Evolutionary conservation across 1,284 basidiomycete species (phyloP).

Genomic region (Fereydounia khargensis): DNA sequence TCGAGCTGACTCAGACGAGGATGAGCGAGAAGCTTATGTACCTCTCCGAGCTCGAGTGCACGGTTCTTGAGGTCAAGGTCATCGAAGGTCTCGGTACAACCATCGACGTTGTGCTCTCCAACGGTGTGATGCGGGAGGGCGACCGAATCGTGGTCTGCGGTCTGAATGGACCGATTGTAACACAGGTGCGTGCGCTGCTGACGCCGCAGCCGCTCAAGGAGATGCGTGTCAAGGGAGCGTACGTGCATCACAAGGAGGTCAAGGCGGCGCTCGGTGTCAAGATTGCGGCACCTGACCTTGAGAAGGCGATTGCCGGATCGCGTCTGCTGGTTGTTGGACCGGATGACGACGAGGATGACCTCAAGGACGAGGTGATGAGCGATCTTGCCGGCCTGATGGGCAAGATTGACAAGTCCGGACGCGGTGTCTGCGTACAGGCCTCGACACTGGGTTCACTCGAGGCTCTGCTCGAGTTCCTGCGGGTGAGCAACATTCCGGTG

Average conservation of each 20-base stretch:
- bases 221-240: constrained; percentile 93
- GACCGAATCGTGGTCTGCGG: constrained; percentile 96
- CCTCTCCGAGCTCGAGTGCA: constrained; percentile 94
- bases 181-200: constrained; percentile 86
- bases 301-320: constrained; percentile 98
- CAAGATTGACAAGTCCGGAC: constrained; percentile 89
- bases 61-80: constrained; percentile 99
- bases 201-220: constrained; percentile 97
- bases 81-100: constrained; percentile 98
- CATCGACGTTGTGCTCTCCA: constrained; percentile 94
- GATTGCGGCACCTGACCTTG: constrained; percentile 89
- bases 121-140: constrained; percentile 87
- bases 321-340: constrained; percentile 85
- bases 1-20: constrained; percentile 94
- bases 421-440: constrained; percentile 95
- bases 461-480: constrained; percentile 93
- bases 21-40: constrained; percentile 99
- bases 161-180: constrained; percentile 95
- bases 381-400: constrained; percentile 86
- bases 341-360: constrained; percentile 92
- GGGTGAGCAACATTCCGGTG: constrained; percentile 86
- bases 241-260: constrained; percentile 97
- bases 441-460: constrained; percentile 96
- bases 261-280: constrained; percentile 98
- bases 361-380: constrained; percentile 93